phyloP scores from a whole-genome alignment of 1,139 yeast species.

The Hanseniaspora gamundiae region DNA sequence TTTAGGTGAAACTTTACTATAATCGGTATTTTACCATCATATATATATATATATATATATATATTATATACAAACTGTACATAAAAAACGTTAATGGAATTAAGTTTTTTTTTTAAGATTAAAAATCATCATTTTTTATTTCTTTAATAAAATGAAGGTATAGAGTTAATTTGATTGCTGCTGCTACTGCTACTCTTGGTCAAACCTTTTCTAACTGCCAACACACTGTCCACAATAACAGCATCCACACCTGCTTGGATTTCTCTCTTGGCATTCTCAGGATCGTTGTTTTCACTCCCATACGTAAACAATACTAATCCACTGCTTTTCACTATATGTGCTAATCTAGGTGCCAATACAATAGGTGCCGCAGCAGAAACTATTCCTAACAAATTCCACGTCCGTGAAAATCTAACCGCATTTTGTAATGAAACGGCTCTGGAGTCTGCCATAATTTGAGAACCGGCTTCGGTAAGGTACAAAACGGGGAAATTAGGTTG shows the following conservation, averaged over 20 bases:
- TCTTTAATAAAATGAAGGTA: neutral
- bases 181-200: no score
- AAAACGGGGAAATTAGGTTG: conserved; percentile 89
- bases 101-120: no score
- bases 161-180: no score
- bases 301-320: conserved; percentile 93
- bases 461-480: conserved; percentile 82
- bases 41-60: neutral
- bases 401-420: conserved; percentile 81
- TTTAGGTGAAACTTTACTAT: conserved; percentile 78
- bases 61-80: neutral
- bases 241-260: conserved; percentile 96
- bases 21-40: conserved; percentile 11
- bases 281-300: conserved; percentile 75
- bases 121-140: neutral
- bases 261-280: conserved; percentile 73
- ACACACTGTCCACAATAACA: conserved; percentile 87
- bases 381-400: conserved; percentile 87
- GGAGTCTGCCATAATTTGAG: conserved; percentile 72
- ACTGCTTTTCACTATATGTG: conserved; percentile 75
- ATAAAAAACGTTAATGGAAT: neutral
- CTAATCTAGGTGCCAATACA: conserved; percentile 76
- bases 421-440: conserved; percentile 82
- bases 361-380: conserved; percentile 84
- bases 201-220: conserved; percentile 82